Evolutionary conservation across 768 basidiomycete genomes (phyloP).

Genomic region (Sarcodon aspratus): DNA sequence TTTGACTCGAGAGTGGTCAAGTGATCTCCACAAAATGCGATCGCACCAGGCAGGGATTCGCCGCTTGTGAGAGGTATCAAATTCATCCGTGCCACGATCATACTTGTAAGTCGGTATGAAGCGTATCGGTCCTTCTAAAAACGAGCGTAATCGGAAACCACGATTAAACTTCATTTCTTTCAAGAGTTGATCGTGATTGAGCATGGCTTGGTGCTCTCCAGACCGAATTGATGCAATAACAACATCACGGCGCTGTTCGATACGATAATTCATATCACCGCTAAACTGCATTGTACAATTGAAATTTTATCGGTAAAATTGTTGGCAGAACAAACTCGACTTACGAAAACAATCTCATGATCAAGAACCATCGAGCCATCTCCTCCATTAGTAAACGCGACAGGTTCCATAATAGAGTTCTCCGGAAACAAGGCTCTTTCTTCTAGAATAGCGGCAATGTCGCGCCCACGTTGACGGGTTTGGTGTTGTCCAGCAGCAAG

Average conservation of each 20-base stretch:
- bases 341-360: constrained; percentile 87
- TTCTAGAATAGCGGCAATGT: constrained; percentile 81
- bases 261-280: constrained; percentile 96
- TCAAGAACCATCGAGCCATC: constrained; percentile 90
- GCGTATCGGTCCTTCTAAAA: constrained; percentile 69
- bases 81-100: constrained; percentile 65
- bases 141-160: constrained; percentile 75
- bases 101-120: constrained; percentile 96
- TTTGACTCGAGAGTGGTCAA: constrained; percentile 42
- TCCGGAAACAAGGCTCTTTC: constrained; percentile 56
- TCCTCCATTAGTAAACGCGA: constrained; percentile 80
- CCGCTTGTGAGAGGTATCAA: constrained; percentile 82
- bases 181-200: constrained; percentile 76
- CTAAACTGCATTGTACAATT: constrained; percentile 40
- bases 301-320: not conserved
- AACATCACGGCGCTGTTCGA: constrained; percentile 82
- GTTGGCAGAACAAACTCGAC: constrained; percentile 15
- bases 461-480: constrained; percentile 73
- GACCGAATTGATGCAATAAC: constrained; percentile 63
- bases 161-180: constrained; percentile 86
- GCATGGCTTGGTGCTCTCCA: constrained; percentile 50
- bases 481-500: constrained; percentile 91
- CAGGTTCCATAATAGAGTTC: constrained; percentile 37
- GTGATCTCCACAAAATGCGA: constrained; percentile 71
- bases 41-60: constrained; percentile 97